phyloP scores from a whole-genome alignment of 1,139 yeast species.

The Sugiyamaella sp. region DNA sequence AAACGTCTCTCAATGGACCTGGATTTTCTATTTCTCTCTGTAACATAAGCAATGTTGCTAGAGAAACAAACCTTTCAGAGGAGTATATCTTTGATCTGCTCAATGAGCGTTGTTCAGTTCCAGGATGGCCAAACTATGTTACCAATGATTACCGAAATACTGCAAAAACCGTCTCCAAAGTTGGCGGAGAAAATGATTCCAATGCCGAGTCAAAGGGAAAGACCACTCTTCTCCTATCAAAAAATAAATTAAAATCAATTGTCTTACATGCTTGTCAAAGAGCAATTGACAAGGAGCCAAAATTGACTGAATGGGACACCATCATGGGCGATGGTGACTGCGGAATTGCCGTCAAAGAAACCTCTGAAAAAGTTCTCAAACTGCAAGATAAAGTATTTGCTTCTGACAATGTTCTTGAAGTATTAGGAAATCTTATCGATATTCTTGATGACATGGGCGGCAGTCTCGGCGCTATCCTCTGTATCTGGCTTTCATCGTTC shows the following conservation, averaged over 20 bases:
- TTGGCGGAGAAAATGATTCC: background rate
- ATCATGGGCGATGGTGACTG: slow-evolving; percentile 57
- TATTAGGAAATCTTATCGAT: slow-evolving; percentile 15
- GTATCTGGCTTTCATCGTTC: slow-evolving; percentile 51
- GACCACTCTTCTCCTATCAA: slow-evolving; percentile 9
- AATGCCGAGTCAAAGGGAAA: background rate
- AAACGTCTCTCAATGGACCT: slow-evolving; percentile 55
- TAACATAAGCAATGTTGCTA: slow-evolving; percentile 35
- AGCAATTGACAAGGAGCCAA: slow-evolving; percentile 47
- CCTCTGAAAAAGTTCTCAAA: slow-evolving; percentile 15
- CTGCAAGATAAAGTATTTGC: background rate
- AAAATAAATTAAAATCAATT: slow-evolving; percentile 5
- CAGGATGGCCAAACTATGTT: slow-evolving; percentile 25
- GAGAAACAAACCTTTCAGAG: slow-evolving; percentile 6
- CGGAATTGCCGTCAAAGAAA: slow-evolving; percentile 29
- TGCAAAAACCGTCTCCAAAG: background rate
- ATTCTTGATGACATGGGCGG: slow-evolving; percentile 54
- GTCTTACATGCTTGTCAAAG: slow-evolving; percentile 18
- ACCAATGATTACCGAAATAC: slow-evolving; percentile 5
- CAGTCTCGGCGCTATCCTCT: slow-evolving; percentile 52
- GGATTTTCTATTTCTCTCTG: slow-evolving; percentile 53
- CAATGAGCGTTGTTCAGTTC: slow-evolving; percentile 22
- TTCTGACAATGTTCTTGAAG: slow-evolving; percentile 15
- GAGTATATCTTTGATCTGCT: slow-evolving; percentile 17
- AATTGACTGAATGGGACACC: slow-evolving; percentile 54